phyloP scores from a whole-genome alignment of 306 rosid genomes.

The Ormosia semicastrata region DNA sequence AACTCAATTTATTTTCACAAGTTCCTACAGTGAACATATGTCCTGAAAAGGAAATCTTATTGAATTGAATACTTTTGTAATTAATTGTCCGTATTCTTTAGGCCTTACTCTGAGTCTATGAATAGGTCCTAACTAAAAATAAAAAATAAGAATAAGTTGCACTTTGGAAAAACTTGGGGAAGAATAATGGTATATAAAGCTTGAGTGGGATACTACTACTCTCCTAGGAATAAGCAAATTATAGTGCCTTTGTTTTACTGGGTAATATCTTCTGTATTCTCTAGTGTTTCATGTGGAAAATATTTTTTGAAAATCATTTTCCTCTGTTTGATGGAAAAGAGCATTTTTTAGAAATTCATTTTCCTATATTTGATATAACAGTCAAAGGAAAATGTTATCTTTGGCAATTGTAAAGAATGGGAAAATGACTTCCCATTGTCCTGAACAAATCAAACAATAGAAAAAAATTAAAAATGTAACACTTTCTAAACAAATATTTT shows the following conservation, averaged over 20 bases:
- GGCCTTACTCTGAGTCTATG: not conserved
- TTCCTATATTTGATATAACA: too few relatives aligned
- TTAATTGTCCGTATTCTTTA: not conserved
- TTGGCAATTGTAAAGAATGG: too few relatives aligned
- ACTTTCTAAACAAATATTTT: not conserved
- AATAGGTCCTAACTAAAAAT: not conserved
- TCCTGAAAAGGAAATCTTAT: slow-evolving; percentile 4
- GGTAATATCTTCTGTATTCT: too few relatives aligned
- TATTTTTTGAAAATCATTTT: too few relatives aligned
- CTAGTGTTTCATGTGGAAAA: too few relatives aligned
- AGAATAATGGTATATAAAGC: not conserved
- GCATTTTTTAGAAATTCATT: too few relatives aligned
- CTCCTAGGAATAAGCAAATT: not conserved
- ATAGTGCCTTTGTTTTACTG: not conserved
- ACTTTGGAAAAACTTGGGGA: not conserved
- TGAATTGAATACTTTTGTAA: not conserved
- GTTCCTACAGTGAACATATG: not conserved
- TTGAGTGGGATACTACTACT: not conserved
- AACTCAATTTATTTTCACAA: not conserved
- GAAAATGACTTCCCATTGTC: too few relatives aligned
- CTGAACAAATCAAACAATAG: too few relatives aligned
- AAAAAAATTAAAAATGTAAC: too few relatives aligned
- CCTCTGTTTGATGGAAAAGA: too few relatives aligned
- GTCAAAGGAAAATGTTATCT: too few relatives aligned
- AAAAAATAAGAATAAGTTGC: not conserved